Evolutionary conservation across 176 grass and related monocot genomes (phyloP).

Genomic region (Puccinellia tenuiflora): DNA sequence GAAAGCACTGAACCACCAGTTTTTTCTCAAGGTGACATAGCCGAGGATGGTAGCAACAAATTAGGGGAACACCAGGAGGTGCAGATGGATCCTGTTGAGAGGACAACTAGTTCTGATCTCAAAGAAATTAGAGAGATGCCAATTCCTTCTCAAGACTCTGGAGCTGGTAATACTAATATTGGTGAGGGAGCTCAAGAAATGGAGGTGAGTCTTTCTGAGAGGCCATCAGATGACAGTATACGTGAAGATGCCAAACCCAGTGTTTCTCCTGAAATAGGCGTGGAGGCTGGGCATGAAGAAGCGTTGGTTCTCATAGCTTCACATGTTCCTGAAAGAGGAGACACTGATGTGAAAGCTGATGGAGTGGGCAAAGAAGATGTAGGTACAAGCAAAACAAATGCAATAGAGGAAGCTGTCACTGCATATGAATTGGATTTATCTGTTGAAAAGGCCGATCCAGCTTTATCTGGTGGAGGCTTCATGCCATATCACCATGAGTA

Average conservation of each 20-base stretch:
- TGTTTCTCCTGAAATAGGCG: neutral
- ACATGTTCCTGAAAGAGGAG: conserved; percentile 16
- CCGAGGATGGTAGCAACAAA: neutral
- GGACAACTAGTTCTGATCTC: neutral
- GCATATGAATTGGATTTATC: conserved; percentile 24
- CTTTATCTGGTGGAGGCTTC: neutral
- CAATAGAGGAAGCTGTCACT: conserved; percentile 19
- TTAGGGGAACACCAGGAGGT: neutral
- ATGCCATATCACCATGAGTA: conserved; percentile 39
- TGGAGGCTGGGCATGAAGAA: conserved; percentile 19
- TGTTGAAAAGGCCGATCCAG: conserved; percentile 30
- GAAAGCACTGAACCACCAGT: conserved; percentile 1
- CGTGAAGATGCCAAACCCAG: neutral
- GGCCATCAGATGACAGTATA: conserved; percentile 10
- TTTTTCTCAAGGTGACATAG: conserved; percentile 19
- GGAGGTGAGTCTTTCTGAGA: conserved; percentile 14
- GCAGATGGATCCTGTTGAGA: conserved; percentile 28
- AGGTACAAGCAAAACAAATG: neutral
- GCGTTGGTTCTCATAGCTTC: neutral
- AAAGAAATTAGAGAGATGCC: conserved; percentile 10
- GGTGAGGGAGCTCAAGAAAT: conserved; percentile 5
- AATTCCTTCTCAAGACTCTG: conserved; percentile 15
- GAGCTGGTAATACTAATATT: neutral
- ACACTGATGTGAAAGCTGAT: conserved; percentile 20
- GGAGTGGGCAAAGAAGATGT: conserved; percentile 23